A percentile compares a stretch with the other conserved stretches of the same genome.
Conservation (phyloP, 2,329 filamentous ascomycete genomes). For the Dendryphion nanum region DNA sequence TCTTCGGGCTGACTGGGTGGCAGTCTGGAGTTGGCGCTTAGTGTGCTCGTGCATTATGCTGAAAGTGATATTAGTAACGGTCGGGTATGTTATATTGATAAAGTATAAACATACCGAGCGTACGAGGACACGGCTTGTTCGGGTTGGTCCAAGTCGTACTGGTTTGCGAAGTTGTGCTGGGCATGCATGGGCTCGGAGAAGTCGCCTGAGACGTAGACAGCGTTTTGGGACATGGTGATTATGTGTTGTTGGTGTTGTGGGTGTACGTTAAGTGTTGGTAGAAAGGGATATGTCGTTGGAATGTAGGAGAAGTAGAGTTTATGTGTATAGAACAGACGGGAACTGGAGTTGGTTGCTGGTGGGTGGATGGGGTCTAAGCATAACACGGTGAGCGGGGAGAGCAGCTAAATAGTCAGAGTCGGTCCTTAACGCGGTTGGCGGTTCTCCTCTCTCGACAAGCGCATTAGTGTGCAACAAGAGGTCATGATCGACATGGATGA, state of each 20-base stretch:
- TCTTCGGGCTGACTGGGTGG: constrained; percentile 46
- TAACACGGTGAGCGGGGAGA: constrained; percentile 12
- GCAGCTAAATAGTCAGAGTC: constrained; percentile 24
- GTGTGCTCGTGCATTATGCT: constrained; percentile 54
- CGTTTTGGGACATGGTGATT: constrained; percentile 21
- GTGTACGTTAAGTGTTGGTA: constrained; percentile 2
- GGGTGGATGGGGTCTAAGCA: constrained; percentile 1
- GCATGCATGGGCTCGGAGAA: constrained; percentile 43
- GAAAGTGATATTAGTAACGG: constrained; percentile 4
- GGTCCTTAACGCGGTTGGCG: not conserved
- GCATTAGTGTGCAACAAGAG: constrained; percentile 1
- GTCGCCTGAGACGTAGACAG: constrained; percentile 39
- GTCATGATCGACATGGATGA: constrained; percentile 4
- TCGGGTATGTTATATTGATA: not conserved
- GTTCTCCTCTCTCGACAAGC: not conserved
- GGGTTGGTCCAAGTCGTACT: constrained; percentile 44
- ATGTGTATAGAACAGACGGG: constrained; percentile 1
- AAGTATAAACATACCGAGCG: constrained; percentile 37
- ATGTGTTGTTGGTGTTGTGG: constrained; percentile 1
- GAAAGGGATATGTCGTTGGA: not conserved
- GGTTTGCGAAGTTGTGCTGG: constrained; percentile 45
- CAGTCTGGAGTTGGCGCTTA: constrained; percentile 47
- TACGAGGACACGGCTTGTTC: constrained; percentile 42
- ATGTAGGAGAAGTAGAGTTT: constrained; percentile 1
- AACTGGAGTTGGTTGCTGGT: constrained; percentile 1